Evolutionary conservation across 1,139 yeast genomes (phyloP).

Genomic region (Geotrichum aggregatum): DNA sequence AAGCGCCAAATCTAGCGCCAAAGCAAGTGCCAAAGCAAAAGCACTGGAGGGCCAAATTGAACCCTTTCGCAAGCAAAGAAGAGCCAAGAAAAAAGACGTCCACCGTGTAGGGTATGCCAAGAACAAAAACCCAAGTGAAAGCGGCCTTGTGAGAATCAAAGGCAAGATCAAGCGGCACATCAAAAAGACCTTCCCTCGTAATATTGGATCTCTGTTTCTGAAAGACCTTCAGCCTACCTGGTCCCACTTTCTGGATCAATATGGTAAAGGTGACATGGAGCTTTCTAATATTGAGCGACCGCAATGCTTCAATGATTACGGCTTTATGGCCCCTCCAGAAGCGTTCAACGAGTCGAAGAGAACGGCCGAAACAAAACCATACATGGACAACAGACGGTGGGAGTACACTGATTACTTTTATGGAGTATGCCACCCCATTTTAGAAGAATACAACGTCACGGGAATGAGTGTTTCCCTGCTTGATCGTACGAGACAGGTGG

Average conservation of each 20-base stretch:
- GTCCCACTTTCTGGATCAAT: conserved; percentile 59
- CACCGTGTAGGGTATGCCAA: background rate
- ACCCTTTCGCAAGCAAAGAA: background rate
- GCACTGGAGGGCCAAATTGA: background rate
- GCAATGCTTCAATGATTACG: conserved; percentile 45
- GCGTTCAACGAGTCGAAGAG: conserved; percentile 31
- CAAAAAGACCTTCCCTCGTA: conserved; percentile 25
- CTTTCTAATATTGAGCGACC: conserved; percentile 57
- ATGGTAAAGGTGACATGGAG: conserved; percentile 57
- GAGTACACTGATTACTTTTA: conserved; percentile 43
- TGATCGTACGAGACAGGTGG: conserved; percentile 46
- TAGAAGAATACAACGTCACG: conserved; percentile 41
- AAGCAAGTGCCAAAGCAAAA: background rate
- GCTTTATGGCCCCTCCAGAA: conserved; percentile 56
- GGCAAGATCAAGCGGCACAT: conserved; percentile 13
- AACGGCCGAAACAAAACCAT: conserved; percentile 41
- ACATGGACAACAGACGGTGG: conserved; percentile 51
- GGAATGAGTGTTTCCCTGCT: conserved; percentile 59
- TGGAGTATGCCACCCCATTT: conserved; percentile 36
- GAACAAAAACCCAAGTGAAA: conserved; percentile 9
- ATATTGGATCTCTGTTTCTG: conserved; percentile 23
- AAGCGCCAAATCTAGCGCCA: background rate
- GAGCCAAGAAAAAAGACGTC: background rate
- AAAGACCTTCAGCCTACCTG: conserved; percentile 43
- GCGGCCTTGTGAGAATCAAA: conserved; percentile 6